phyloP scores from a whole-genome alignment of 768 basidiomycete species.

The Mycena floridula region DNA sequence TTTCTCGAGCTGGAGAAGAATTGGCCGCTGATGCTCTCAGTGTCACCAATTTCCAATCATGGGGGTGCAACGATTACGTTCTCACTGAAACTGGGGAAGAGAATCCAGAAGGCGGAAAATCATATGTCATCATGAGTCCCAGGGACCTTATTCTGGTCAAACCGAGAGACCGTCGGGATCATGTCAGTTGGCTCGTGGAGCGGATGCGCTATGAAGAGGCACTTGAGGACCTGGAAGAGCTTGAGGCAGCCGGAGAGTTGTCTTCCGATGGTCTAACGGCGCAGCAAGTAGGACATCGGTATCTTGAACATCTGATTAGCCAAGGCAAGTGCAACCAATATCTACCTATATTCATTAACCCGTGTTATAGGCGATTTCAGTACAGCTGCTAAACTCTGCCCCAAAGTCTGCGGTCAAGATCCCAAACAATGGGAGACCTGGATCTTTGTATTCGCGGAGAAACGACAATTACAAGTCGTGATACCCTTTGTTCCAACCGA shows the following conservation, averaged over 20 bases:
- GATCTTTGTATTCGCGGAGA: conserved; percentile 87
- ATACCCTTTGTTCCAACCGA: conserved; percentile 87
- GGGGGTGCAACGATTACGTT: conserved; percentile 90
- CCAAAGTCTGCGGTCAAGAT: conserved; percentile 81
- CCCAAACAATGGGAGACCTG: conserved; percentile 89
- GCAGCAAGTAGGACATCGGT: conserved; percentile 74
- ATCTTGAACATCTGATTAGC: conserved; percentile 77
- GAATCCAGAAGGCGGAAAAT: conserved; percentile 35
- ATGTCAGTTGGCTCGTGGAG: conserved; percentile 90
- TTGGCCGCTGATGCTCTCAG: conserved; percentile 78
- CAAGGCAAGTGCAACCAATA: conserved; percentile 53
- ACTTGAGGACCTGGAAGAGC: conserved; percentile 67
- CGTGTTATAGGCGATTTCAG: conserved; percentile 44
- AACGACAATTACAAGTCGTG: conserved; percentile 77
- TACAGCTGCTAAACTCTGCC: conserved; percentile 77
- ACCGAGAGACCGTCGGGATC: conserved; percentile 83
- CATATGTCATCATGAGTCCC: conserved; percentile 84
- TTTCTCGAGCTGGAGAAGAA: conserved; percentile 86
- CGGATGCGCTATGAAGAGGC: conserved; percentile 85
- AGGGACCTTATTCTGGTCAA: conserved; percentile 83
- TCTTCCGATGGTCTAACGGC: conserved; percentile 36
- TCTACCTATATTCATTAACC: background rate
- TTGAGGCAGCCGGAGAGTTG: conserved; percentile 33
- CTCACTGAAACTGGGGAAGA: conserved; percentile 41
- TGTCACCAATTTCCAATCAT: conserved; percentile 72